Evolutionary conservation across 1,139 yeast species (phyloP).

Genomic region (Pichia sp.): DNA sequence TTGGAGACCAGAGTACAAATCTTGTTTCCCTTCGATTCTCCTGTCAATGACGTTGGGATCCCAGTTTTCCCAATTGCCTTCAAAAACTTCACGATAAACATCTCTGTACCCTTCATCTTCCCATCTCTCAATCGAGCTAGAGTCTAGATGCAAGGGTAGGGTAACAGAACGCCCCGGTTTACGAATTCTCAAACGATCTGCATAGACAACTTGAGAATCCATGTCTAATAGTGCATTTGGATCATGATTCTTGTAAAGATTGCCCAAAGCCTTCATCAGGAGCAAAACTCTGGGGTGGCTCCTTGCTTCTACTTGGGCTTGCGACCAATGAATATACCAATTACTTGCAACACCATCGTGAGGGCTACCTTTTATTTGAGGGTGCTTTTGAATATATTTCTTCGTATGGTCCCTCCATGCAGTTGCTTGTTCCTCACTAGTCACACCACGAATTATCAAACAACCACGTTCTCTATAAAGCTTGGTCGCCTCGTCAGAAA

Average conservation of each 20-base stretch:
- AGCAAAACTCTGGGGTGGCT: conserved; percentile 2
- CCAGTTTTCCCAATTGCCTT: conserved; percentile 6
- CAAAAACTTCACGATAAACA: conserved; percentile 2
- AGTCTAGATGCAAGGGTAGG: background rate
- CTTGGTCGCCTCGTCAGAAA: background rate
- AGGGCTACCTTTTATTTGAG: conserved; percentile 2
- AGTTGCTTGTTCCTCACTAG: background rate
- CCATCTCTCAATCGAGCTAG: conserved; percentile 4
- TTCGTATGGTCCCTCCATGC: conserved; percentile 1
- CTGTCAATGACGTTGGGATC: conserved; percentile 3
- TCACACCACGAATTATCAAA: conserved; percentile 2
- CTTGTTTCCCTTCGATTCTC: background rate
- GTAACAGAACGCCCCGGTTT: conserved; percentile 1
- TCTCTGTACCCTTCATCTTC: conserved; percentile 4
- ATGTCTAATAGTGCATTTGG: conserved; percentile 1
- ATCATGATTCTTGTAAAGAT: background rate
- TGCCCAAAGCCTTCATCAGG: background rate
- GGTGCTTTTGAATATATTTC: background rate
- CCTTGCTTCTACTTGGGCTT: conserved; percentile 5
- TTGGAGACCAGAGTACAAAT: background rate
- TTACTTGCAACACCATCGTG: conserved; percentile 2
- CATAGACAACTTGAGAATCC: conserved; percentile 4
- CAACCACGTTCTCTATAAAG: background rate
- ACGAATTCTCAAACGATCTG: conserved; percentile 6
- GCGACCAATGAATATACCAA: conserved; percentile 5